Evolutionary conservation across 202 grass and related monocot species (phyloP).

Genomic region (Dendrocalamus latiflorus): DNA sequence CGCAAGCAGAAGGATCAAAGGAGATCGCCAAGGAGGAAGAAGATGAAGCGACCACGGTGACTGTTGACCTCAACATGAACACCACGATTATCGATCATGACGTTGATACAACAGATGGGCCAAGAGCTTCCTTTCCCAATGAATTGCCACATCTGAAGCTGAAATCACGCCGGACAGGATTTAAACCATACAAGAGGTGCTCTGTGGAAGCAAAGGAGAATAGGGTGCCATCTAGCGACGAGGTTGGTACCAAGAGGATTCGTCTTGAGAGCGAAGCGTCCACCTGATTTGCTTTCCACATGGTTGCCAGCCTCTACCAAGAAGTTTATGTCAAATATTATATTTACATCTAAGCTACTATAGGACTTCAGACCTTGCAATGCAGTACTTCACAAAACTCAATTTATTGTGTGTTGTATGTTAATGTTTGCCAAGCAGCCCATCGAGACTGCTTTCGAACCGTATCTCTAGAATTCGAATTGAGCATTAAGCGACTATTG

Average conservation of each 20-base stretch:
- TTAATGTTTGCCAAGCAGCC: slow-evolving; percentile 45
- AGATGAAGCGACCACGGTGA: slow-evolving; percentile 36
- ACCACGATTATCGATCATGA: slow-evolving; percentile 24
- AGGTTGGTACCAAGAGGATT: slow-evolving; percentile 70
- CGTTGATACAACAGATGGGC: slow-evolving; percentile 20
- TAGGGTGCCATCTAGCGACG: slow-evolving; percentile 46
- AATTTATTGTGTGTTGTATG: slow-evolving; percentile 51
- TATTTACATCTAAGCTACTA: slow-evolving; percentile 43
- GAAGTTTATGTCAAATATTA: slow-evolving; percentile 22
- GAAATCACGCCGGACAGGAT: slow-evolving; percentile 73
- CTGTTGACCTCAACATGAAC: slow-evolving; percentile 59
- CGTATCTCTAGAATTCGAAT: slow-evolving; percentile 28
- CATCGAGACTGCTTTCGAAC: slow-evolving; percentile 36
- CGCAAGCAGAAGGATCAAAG: slow-evolving; percentile 39
- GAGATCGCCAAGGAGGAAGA: slow-evolving; percentile 29
- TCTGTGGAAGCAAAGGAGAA: slow-evolving; percentile 86
- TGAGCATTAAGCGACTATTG: slow-evolving; percentile 28
- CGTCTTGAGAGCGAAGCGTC: slow-evolving; percentile 71
- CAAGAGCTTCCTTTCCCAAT: slow-evolving; percentile 36
- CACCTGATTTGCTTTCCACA: slow-evolving; percentile 38
- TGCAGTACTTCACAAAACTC: slow-evolving; percentile 46
- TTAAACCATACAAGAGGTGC: slow-evolving; percentile 97
- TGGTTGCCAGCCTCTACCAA: slow-evolving; percentile 1
- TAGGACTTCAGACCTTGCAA: slow-evolving; percentile 44
- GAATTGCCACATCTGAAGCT: slow-evolving; percentile 47